phyloP scores from a whole-genome alignment of 495 filamentous ascomycete genomes.

The Aspergillus heteromorphus region DNA sequence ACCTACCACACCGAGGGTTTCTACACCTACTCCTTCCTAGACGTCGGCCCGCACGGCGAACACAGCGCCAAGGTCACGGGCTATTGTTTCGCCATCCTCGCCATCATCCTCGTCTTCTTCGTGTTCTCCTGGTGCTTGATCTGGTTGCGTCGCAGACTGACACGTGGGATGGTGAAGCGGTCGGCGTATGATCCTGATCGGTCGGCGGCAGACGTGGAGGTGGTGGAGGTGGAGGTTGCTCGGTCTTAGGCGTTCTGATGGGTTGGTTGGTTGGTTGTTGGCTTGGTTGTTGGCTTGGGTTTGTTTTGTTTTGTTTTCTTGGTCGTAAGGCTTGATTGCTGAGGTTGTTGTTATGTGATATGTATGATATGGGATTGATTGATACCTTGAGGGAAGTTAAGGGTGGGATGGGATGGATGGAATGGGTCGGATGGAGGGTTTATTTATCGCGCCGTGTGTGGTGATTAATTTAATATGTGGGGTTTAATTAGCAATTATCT shows the following conservation, averaged over 20 bases:
- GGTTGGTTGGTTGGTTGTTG: no score
- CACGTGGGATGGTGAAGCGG: slow-evolving; percentile 24
- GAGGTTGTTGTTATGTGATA: neutral
- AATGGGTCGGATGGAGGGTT: neutral
- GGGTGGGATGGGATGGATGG: neutral
- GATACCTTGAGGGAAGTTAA: neutral
- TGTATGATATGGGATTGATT: neutral
- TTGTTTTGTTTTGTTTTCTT: no score
- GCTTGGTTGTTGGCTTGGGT: neutral
- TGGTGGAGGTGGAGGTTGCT: slow-evolving; percentile 11
- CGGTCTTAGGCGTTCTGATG: neutral
- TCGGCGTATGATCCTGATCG: slow-evolving; percentile 17
- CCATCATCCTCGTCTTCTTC: slow-evolving; percentile 61
- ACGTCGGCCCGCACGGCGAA: slow-evolving; percentile 46
- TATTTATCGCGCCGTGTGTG: neutral
- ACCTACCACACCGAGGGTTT: slow-evolving; percentile 62
- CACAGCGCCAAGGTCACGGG: slow-evolving; percentile 38
- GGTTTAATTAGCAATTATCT: no score
- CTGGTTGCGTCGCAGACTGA: slow-evolving; percentile 44
- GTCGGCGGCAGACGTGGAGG: neutral
- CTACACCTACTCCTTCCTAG: slow-evolving; percentile 71
- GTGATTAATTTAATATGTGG: neutral
- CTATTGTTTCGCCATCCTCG: slow-evolving; percentile 55
- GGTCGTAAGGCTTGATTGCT: neutral
- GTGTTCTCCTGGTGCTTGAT: slow-evolving; percentile 48